Evolutionary conservation across 768 basidiomycete genomes (phyloP), one percentile per base, ranked within the genome.

Genomic region (Podaxis rugospora): DNA sequence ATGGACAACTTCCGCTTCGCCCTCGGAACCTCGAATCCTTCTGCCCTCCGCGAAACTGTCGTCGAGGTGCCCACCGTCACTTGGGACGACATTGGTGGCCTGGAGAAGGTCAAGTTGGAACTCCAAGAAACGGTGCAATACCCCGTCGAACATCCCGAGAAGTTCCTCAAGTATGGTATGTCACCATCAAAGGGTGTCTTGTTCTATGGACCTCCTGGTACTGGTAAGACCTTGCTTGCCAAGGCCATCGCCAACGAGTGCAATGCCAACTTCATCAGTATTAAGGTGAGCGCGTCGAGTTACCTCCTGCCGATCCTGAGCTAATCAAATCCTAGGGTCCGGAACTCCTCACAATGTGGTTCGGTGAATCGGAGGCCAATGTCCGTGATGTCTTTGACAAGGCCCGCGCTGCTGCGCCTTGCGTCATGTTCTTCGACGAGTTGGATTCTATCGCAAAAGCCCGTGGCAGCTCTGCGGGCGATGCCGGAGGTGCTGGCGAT

Each of bases 131-230:
- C 97, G 10, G 96, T 99, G 0, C 96, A 98, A 72, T 99, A 99
- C 81, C 97, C 97, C 55, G 97, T 98, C 75, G 97, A 99, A 76
- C 97, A 98, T 72, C 97, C 97, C 63, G 97, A 99, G 74, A 99
- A 99, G 81, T 99, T 98, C 94, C 83, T 99, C 89, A 99, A 99
- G 81, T 99, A 99, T 70, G 97, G 97, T 67, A 98, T 99, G 97
- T 94, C 93, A 27, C 96, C 97, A 4, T 96, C 94, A 36, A 98
- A 98, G 81, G 97, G 97, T 87, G 97, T 99, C 50, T 77, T 99
- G 69, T 99, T 99, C 86, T 99, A 98, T 74, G 97, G 97, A 49
- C 97, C 97, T 72, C 97, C 97, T 66, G 97, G 97, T 84, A 99
- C 97, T 64, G 97, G 97, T 91, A 99, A 99, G 81, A 99, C 97